A percentile compares a stretch with the other conserved stretches of the same genome.
phyloP scores from a whole-genome alignment of 805 yeast genomes.

The Saccharomycodes ludwigii region DNA sequence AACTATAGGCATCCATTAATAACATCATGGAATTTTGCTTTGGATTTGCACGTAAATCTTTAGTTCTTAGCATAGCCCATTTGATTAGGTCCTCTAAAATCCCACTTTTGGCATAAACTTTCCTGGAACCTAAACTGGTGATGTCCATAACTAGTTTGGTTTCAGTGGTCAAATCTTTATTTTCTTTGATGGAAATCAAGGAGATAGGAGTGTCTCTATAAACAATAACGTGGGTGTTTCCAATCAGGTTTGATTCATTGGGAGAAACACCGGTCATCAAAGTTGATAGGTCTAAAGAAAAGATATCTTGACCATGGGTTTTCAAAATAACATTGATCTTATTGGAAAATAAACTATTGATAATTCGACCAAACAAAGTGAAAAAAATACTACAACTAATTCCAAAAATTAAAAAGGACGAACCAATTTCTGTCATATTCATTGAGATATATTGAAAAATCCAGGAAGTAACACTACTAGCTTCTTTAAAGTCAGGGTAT shows the following conservation, averaged over 20 bases:
- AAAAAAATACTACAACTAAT: slow-evolving; percentile 24
- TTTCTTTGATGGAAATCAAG: slow-evolving; percentile 33
- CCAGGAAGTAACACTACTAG: slow-evolving; percentile 11
- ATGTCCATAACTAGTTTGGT: slow-evolving; percentile 38
- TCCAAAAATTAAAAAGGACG: slow-evolving; percentile 10
- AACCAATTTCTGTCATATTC: slow-evolving; percentile 11
- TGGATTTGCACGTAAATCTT: slow-evolving; percentile 18
- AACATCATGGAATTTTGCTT: slow-evolving; percentile 26
- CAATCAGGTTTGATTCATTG: too few relatives aligned
- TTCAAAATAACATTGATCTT: slow-evolving; percentile 27
- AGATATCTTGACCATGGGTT: slow-evolving; percentile 25
- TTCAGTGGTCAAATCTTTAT: slow-evolving; percentile 29
- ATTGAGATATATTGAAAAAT: slow-evolving; percentile 14
- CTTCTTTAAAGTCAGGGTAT: slow-evolving; percentile 14
- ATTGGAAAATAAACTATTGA: slow-evolving; percentile 35
- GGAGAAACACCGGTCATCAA: slow-evolving; percentile 30
- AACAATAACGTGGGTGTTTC: slow-evolving; percentile 42
- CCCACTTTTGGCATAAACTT: slow-evolving; percentile 54
- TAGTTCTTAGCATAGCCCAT: slow-evolving; percentile 43
- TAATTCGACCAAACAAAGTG: slow-evolving; percentile 26
- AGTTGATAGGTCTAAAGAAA: slow-evolving; percentile 39
- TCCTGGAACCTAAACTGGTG: slow-evolving; percentile 49
- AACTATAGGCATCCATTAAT: slow-evolving; percentile 38
- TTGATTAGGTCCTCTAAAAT: slow-evolving; percentile 50
- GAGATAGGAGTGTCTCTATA: slow-evolving; percentile 71